A percentile compares a stretch with the other conserved stretches of the same genome.
These are phyloP conservation scores for Aureobasidium sp. DNA, from an alignment of 2,329 filamentous ascomycete species.

Conservation along the genomic window DNA sequence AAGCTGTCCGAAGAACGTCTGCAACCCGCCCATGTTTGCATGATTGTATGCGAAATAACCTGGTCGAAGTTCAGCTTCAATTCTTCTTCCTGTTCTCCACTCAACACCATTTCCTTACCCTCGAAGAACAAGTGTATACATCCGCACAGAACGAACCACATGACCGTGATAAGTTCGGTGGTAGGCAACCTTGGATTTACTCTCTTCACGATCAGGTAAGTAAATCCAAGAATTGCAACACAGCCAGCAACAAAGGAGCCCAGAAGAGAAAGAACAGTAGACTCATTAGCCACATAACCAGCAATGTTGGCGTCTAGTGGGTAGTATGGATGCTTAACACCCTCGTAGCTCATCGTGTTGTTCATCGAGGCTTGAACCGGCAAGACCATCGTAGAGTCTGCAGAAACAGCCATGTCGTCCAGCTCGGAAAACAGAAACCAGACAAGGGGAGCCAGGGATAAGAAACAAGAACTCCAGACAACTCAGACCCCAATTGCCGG, in stretches of 20 bases:
- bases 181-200: slow-evolving; percentile 44
- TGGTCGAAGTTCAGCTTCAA: slow-evolving; percentile 24
- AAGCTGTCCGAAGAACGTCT: slow-evolving; percentile 70
- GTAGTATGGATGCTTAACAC: slow-evolving; percentile 58
- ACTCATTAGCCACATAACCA: slow-evolving; percentile 58
- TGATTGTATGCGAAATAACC: slow-evolving; percentile 72
- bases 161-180: slow-evolving; percentile 49
- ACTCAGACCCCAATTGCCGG: background rate
- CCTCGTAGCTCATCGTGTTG: background rate
- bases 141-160: slow-evolving; percentile 72
- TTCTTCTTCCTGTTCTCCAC: too few species aligned
- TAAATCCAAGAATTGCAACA: slow-evolving; percentile 47
- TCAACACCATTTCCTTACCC: slow-evolving; percentile 36
- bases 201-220: slow-evolving; percentile 45
- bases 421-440: background rate
- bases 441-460: background rate
- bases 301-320: slow-evolving; percentile 54
- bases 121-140: slow-evolving; percentile 76
- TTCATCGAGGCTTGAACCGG: background rate
- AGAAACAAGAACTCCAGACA: background rate
- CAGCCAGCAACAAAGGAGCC: slow-evolving; percentile 50
- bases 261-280: slow-evolving; percentile 50
- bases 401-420: background rate
- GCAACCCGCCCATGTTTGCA: slow-evolving; percentile 52
- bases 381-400: background rate